These are phyloP conservation scores for Rhodotorula sp. DNA, from an alignment of 1,284 basidiomycete species.

Conservation along the genomic window DNA sequence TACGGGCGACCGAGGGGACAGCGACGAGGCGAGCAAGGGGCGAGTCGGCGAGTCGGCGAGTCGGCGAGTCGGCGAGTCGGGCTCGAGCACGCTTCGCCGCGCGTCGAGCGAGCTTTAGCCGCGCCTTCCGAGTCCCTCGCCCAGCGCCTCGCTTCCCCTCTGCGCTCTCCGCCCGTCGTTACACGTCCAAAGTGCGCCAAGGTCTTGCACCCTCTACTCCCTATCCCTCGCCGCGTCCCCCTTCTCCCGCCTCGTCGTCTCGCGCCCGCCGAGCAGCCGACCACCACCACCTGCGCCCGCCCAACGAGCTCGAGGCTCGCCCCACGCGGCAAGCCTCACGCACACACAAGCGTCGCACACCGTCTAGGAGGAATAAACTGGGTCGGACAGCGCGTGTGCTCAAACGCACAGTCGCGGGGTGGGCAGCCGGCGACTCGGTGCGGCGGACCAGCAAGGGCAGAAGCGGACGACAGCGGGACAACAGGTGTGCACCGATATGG, in stretches of 20 bases:
- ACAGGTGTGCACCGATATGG: too few species aligned
- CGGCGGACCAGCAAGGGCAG: too few species aligned
- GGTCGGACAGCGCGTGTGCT: too few species aligned
- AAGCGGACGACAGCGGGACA: too few species aligned
- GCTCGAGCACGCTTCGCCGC: background rate
- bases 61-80: background rate
- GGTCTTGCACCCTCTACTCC: too few species aligned
- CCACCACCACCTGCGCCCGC: background rate
- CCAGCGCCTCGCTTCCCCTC: background rate
- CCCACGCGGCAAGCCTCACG: too few species aligned
- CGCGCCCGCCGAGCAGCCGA: background rate
- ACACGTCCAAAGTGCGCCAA: background rate
- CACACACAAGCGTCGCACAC: too few species aligned
- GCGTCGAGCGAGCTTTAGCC: background rate
- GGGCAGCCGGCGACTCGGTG: too few species aligned
- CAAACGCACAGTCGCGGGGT: too few species aligned
- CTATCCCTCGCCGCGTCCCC: too few species aligned
- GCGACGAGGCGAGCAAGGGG: constrained; percentile 1
- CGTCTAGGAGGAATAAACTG: too few species aligned
- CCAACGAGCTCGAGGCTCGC: too few species aligned
- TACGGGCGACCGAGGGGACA: constrained; percentile 1
- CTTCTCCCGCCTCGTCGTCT: background rate
- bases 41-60: background rate
- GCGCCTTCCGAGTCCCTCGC: background rate
- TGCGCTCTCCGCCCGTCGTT: constrained; percentile 12